phyloP scores from a whole-genome alignment of 345 rosid species.

The Noccaea bulbosa region DNA sequence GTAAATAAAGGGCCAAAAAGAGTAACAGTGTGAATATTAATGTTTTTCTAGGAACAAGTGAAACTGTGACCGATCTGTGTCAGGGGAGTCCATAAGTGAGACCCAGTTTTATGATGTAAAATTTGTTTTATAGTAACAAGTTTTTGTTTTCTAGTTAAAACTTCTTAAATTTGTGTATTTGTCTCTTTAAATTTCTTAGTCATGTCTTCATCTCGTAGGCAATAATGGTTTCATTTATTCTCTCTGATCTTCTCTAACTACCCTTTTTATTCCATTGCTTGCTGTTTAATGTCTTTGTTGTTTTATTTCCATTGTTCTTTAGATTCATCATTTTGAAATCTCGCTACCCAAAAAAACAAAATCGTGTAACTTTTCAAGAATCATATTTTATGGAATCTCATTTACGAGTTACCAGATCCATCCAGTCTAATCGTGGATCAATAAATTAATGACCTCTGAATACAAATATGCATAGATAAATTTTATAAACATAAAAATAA shows the following conservation, averaged over 20 bases:
- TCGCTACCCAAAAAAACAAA: background rate
- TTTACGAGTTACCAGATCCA: no score
- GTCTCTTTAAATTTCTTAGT: background rate
- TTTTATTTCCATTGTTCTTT: background rate
- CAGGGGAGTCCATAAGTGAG: slow-evolving; percentile 33
- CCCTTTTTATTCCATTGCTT: slow-evolving; percentile 28
- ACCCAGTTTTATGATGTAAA: slow-evolving; percentile 6
- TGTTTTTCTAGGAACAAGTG: slow-evolving; percentile 22
- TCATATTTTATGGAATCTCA: no score
- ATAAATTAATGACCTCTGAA: no score
- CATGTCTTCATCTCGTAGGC: slow-evolving; percentile 26
- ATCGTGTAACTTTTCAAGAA: background rate
- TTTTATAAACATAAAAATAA: no score
- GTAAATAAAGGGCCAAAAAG: slow-evolving; percentile 27
- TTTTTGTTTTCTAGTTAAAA: slow-evolving; percentile 22
- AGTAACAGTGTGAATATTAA: slow-evolving; percentile 20
- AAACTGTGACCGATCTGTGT: slow-evolving; percentile 36
- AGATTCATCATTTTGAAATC: slow-evolving; percentile 24
- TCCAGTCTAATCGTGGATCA: no score
- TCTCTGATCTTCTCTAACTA: slow-evolving; percentile 28
- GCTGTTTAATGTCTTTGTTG: slow-evolving; percentile 9
- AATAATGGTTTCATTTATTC: slow-evolving; percentile 36
- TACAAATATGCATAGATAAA: no score
- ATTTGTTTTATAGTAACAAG: slow-evolving; percentile 14
- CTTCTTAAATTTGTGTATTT: slow-evolving; percentile 14